A percentile compares a stretch with the other conserved stretches of the same genome.
phyloP scores from a whole-genome alignment of 805 yeast species.

The Brettanomyces custersianus region DNA sequence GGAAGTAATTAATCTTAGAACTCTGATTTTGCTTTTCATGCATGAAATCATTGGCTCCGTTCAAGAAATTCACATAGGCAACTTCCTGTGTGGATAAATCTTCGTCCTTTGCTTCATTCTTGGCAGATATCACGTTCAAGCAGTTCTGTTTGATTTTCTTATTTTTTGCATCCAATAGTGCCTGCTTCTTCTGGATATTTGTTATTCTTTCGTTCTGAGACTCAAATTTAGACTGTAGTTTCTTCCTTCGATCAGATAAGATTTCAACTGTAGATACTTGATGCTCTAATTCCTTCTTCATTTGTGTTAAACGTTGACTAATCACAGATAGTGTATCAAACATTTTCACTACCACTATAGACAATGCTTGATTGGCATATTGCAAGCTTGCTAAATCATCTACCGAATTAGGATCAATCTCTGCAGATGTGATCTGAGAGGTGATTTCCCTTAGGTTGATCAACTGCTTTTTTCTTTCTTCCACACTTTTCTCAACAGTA shows the following conservation, averaged over 20 bases:
- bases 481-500: constrained; percentile 7
- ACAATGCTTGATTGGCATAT: constrained; percentile 9
- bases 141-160: constrained; percentile 8
- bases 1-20: constrained; percentile 6
- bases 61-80: constrained; percentile 17
- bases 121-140: constrained; percentile 6
- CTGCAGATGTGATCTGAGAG: constrained; percentile 1
- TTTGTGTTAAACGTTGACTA: constrained; percentile 10
- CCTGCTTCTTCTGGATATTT: constrained; percentile 23
- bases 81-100: constrained; percentile 20
- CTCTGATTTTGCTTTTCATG: constrained; percentile 13
- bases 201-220: constrained; percentile 24
- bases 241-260: constrained; percentile 9
- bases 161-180: constrained; percentile 9
- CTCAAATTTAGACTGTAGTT: constrained; percentile 10
- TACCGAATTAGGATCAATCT: constrained; percentile 8
- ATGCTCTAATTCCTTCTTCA: constrained; percentile 16
- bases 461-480: constrained; percentile 4
- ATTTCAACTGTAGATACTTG: constrained; percentile 16
- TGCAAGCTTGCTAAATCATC: constrained; percentile 12
- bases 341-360: constrained; percentile 12
- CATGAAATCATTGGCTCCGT: constrained; percentile 10
- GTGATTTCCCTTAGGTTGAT: constrained; percentile 8
- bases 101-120: constrained; percentile 6
- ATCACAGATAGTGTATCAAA: constrained; percentile 12